Conservation (phyloP, 352 stramenopile species). For the Globisporangium spiculum region DNA sequence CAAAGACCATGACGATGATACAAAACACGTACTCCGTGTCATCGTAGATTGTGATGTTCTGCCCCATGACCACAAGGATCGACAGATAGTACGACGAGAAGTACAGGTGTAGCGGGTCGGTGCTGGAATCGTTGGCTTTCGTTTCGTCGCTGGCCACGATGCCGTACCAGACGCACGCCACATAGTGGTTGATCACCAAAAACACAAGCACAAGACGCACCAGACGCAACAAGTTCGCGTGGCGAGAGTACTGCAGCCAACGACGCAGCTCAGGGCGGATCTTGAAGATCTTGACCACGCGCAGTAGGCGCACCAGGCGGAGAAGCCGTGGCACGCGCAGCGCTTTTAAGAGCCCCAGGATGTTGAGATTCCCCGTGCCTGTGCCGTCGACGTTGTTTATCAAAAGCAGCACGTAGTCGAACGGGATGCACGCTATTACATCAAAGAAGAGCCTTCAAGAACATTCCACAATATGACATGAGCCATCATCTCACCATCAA, state of each 20-base stretch:
- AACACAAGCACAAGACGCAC: constrained; percentile 66
- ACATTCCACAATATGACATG: not conserved
- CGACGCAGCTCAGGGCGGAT: constrained; percentile 66
- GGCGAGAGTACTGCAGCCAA: constrained; percentile 81
- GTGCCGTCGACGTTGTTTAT: constrained; percentile 43
- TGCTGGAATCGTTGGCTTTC: constrained; percentile 34
- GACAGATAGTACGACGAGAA: constrained; percentile 65
- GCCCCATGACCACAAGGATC: constrained; percentile 75
- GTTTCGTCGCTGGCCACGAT: constrained; percentile 50
- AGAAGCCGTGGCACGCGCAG: constrained; percentile 65
- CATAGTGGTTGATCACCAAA: constrained; percentile 74
- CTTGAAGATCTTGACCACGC: constrained; percentile 70
- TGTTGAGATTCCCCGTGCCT: constrained; percentile 41
- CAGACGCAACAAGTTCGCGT: constrained; percentile 71
- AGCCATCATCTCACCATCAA: not conserved
- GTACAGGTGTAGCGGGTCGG: constrained; percentile 39
- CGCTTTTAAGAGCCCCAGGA: constrained; percentile 67
- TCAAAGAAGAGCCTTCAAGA: constrained; percentile 71
- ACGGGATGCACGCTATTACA: constrained; percentile 70
- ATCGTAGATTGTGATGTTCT: constrained; percentile 67
- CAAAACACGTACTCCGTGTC: constrained; percentile 77
- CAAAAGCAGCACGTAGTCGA: constrained; percentile 57
- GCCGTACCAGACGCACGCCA: constrained; percentile 77
- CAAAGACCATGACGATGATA: constrained; percentile 65
- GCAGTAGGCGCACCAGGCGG: constrained; percentile 62